These are phyloP conservation scores for Auxenochlorella pyrenoidosa DNA, from an alignment of 139 green algal genomes.

Conservation along the genomic window DNA sequence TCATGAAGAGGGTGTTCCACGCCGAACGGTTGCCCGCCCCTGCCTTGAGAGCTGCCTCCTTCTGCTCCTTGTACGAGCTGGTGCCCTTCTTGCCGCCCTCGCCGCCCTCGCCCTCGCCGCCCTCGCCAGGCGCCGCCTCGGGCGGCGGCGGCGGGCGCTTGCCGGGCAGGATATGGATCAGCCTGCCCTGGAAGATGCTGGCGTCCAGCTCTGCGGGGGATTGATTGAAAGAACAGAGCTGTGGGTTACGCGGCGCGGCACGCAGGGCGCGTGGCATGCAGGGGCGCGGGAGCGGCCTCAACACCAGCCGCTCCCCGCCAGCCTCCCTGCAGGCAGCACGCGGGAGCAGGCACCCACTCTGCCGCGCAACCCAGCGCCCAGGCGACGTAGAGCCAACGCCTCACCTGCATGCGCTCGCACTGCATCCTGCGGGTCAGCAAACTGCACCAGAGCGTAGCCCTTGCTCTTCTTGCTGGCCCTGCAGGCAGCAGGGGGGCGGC, in stretches of 20 bases:
- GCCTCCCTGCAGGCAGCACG: too few relatives aligned
- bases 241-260: too few relatives aligned
- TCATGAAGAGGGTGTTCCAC: constrained; percentile 99
- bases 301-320: too few relatives aligned
- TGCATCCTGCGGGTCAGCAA: constrained; percentile 75
- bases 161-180: constrained; percentile 95
- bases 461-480: constrained; percentile 68
- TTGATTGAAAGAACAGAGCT: background rate
- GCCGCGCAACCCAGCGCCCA: too few relatives aligned
- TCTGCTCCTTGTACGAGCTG: constrained; percentile 69
- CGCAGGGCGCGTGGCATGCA: too few relatives aligned
- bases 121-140: constrained; percentile 15
- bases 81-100: constrained; percentile 24
- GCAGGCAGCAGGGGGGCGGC: too few relatives aligned
- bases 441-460: constrained; percentile 94
- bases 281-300: too few relatives aligned
- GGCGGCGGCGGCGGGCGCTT: constrained; percentile 51
- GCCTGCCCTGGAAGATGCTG: constrained; percentile 87
- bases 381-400: too few relatives aligned
- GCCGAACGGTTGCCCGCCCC: constrained; percentile 79
- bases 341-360: too few relatives aligned
- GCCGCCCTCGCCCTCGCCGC: constrained; percentile 17
- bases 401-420: constrained; percentile 61
- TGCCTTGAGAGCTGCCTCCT: constrained; percentile 78
- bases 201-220: constrained; percentile 60